Evolutionary conservation across 1,284 basidiomycete genomes (phyloP).

Genomic region (Malassezia equina): DNA sequence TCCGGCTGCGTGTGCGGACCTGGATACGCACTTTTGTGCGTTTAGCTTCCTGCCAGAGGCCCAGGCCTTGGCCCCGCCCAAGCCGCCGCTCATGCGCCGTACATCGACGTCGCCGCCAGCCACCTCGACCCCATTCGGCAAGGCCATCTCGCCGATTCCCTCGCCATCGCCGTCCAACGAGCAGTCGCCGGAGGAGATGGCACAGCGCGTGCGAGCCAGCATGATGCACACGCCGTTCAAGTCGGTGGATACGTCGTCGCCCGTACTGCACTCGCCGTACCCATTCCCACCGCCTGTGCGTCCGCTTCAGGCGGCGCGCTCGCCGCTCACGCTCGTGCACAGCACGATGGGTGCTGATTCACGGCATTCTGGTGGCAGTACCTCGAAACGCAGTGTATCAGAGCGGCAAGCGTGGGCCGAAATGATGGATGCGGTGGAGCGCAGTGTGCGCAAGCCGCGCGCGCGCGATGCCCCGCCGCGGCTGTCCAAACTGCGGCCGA

Average conservation of each 20-base stretch:
- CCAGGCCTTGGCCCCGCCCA: constrained; percentile 17
- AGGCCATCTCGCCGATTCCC: constrained; percentile 35
- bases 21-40: constrained; percentile 29
- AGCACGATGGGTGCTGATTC: constrained; percentile 37
- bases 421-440: constrained; percentile 41
- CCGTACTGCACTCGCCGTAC: background rate
- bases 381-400: constrained; percentile 39
- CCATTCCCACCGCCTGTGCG: background rate
- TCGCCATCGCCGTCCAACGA: constrained; percentile 18
- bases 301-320: background rate
- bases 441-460: constrained; percentile 33
- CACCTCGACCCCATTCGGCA: constrained; percentile 28
- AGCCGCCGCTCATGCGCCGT: background rate
- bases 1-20: constrained; percentile 27
- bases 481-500: background rate
- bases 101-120: constrained; percentile 16
- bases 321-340: constrained; percentile 10
- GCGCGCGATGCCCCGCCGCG: background rate
- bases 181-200: background rate
- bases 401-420: constrained; percentile 44
- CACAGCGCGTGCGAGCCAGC: background rate
- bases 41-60: constrained; percentile 33
- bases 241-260: background rate
- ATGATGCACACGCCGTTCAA: background rate
- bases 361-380: constrained; percentile 43